Evolutionary conservation across 1,139 yeast species (phyloP), one percentile per base, ranked within the genome.

Genomic region (Suhomyces bribrorum): DNA sequence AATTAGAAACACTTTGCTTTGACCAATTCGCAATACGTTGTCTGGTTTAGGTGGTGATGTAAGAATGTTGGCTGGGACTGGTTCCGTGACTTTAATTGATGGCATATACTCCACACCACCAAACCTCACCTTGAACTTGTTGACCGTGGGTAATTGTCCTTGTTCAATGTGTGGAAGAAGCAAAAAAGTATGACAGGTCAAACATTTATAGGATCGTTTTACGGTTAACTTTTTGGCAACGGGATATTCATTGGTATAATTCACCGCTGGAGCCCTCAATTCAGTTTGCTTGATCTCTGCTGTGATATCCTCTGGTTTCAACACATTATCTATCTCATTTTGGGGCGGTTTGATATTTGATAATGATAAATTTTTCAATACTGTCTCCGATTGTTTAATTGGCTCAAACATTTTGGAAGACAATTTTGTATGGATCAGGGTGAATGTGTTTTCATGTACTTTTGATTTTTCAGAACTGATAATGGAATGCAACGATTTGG

Each of bases 71-170:
- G 44, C 35, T 7, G 46, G 23, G n/a, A 41, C 40, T 26, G 52
- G 26, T 14, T 40, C 36, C 22, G 38, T 37, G 1, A 53, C 40
- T 11, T 49, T 50, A 2, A 65, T 36, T 3, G 50, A 38, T 4
- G 75, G 75, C 37, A 68, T 33, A 22, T 53, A 58, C 27, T 69
- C 75, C 9, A 59, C 46, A 3, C 74, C 73, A 41, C 61, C 58
- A 52, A 62, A 66, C 41, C 59, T 62, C 15, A 53, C 50, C 11
- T 48, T 37, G 39, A 57, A 59, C 39, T 68, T 69, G 43, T 61
- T 56, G 46, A 57, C 43, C 5, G 63, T 56, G 3, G 69, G 65
- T 4, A 47, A 50, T 34, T 35, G 61, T 20, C 59, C 63, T 2
- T 53, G 50, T 14, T 52, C 59, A 1, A 44, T 30, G 5, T 54